These are phyloP conservation scores for Hortiboletus campestris DNA, from an alignment of 768 basidiomycete species.

Conservation along the genomic window DNA sequence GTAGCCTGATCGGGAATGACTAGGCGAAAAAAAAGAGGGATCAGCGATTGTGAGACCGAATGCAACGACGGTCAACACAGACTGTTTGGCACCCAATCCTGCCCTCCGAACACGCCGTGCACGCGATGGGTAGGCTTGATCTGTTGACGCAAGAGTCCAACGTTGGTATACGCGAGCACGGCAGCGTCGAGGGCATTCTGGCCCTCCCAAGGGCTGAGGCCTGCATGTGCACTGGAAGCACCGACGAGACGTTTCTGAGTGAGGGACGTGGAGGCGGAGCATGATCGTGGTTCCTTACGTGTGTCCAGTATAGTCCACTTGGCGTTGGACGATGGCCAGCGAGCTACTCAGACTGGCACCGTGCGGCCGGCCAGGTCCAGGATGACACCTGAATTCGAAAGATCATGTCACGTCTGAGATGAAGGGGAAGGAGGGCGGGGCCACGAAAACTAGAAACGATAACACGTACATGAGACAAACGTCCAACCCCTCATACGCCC, in stretches of 20 bases:
- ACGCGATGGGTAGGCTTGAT: constrained; percentile 73
- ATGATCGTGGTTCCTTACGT: constrained; percentile 45
- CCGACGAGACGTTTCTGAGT: neutral
- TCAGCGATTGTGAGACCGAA: neutral
- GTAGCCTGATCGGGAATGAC: constrained; percentile 83
- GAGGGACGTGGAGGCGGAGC: neutral
- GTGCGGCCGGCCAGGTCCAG: constrained; percentile 69
- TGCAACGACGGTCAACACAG: constrained; percentile 27
- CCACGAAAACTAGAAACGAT: neutral
- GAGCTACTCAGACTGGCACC: constrained; percentile 62
- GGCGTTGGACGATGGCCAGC: constrained; percentile 57
- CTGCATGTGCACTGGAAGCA: constrained; percentile 64
- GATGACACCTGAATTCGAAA: constrained; percentile 64
- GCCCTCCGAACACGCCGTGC: constrained; percentile 77
- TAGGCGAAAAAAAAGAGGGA: constrained; percentile 33
- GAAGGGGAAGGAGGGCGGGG: too few species aligned
- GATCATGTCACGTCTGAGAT: neutral
- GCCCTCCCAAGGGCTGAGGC: constrained; percentile 84
- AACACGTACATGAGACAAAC: constrained; percentile 65
- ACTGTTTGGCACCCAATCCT: constrained; percentile 75
- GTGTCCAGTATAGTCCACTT: constrained; percentile 68
- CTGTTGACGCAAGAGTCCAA: constrained; percentile 81
- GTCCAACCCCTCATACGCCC: constrained; percentile 73
- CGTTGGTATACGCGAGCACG: constrained; percentile 75
- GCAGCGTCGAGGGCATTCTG: constrained; percentile 83